phyloP scores from a whole-genome alignment of 164 flowering plant species.

The Nymphaea colorata region DNA sequence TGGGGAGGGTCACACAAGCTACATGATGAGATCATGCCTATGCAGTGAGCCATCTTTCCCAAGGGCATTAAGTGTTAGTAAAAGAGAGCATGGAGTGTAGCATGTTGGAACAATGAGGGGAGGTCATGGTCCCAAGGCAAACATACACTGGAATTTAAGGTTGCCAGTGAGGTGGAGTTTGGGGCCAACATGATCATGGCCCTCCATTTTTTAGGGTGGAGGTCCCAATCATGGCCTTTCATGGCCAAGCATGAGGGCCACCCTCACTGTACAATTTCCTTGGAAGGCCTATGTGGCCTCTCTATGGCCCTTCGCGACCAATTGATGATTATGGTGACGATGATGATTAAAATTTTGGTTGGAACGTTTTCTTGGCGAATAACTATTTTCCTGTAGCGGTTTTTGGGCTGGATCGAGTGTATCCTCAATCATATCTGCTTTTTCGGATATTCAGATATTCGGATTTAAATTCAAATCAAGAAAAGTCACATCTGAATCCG shows the following conservation, averaged over 20 bases:
- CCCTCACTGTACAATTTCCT: not conserved
- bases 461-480: no score
- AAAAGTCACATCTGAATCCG: no score
- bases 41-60: not conserved
- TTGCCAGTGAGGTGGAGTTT: not conserved
- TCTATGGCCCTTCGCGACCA: not conserved
- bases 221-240: not conserved
- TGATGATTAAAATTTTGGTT: no score
- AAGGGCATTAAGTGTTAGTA: not conserved
- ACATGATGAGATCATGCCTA: not conserved
- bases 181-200: not conserved
- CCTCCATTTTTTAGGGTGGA: not conserved
- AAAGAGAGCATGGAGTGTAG: not conserved
- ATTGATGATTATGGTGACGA: no score
- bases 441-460: no score
- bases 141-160: not conserved
- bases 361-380: no score
- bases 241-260: not conserved
- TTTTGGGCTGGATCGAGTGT: no score
- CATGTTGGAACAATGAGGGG: not conserved
- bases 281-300: not conserved
- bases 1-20: not conserved
- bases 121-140: not conserved
- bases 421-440: no score
- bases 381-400: no score